Conservation (phyloP, 345 rosid species). For the Angophora floribunda region DNA sequence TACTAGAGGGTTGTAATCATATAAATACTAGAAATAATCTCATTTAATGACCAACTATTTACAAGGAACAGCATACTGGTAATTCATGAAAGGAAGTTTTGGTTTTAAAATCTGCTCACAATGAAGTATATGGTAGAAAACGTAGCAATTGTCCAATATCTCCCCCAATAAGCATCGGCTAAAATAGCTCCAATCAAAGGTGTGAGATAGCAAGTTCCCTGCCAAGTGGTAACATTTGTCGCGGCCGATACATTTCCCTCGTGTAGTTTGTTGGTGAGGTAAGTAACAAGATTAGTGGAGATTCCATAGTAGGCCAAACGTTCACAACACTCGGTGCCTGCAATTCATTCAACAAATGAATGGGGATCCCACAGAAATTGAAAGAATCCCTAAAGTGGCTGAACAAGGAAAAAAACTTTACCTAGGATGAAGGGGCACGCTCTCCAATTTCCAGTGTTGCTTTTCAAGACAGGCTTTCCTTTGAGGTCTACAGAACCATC, state of each 20-base stretch:
- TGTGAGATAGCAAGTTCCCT: slow-evolving; percentile 34
- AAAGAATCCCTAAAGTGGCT: background rate
- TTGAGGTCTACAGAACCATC: slow-evolving; percentile 37
- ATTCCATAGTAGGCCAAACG: slow-evolving; percentile 46
- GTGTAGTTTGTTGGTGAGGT: slow-evolving; percentile 29
- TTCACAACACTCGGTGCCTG: slow-evolving; percentile 45
- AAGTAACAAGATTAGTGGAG: slow-evolving; percentile 36
- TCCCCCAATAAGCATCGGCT: slow-evolving; percentile 44
- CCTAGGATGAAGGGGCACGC: slow-evolving; percentile 43
- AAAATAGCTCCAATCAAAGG: slow-evolving; percentile 38
- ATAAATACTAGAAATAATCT: background rate
- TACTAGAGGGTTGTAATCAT: background rate
- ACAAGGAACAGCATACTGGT: background rate
- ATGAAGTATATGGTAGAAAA: slow-evolving; percentile 33
- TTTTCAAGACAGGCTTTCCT: slow-evolving; percentile 30
- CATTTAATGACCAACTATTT: background rate
- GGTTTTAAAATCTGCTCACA: slow-evolving; percentile 3
- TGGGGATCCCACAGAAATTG: background rate
- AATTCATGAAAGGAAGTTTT: background rate
- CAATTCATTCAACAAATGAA: background rate
- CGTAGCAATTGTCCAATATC: slow-evolving; percentile 40
- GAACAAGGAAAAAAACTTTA: background rate
- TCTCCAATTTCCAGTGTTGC: slow-evolving; percentile 32
- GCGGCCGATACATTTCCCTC: slow-evolving; percentile 36
- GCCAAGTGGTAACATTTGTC: slow-evolving; percentile 30